Base-by-base conservation (phyloP, 352 stramenopile genomes). In the Albugo laibachii region DNA sequence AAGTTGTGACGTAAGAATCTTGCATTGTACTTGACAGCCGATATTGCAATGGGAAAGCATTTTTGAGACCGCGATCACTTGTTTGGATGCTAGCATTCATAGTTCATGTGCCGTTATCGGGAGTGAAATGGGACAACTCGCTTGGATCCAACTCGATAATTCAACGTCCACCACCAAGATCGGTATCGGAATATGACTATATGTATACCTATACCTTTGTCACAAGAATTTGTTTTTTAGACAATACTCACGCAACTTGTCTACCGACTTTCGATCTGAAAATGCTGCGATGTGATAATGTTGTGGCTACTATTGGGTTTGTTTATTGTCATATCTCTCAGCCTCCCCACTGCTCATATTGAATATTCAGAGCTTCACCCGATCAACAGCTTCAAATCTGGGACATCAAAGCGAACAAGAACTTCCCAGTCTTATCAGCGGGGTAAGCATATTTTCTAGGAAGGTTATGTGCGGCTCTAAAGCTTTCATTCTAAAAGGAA, bases 221-320 rank as follows among this genome's bases (percentile, higher is more conserved):
- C n/a, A 2, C 35, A n/a, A 49, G 42, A 18, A 24, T 34, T 12
- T 38, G 31, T n/a, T 59, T 48, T 43, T 40, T 41, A 81, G 69
- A 57, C 45, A 73, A 61, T 54, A 66, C 69, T 38, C 56, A 69
- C 46, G 56, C 65, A 46, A 82, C 67, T 48, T 59, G 51, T 11
- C 55, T 84, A 19, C 50, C 65, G 24, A 63, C 84, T 39, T 62
- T 81, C 41, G 73, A 61, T 15, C 59, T 86, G 12, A 88, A 85
- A 55, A 69, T 88, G 53, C 61, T 88, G 16, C 67, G 65, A 13
- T 60, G 61, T 13, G 73, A 84, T 43, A 68, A 62, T 15, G 47
- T 83, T n/a, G 75, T 78, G 27, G 76, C 63, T 36, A 80, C 70
- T 15, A 69, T 74, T n/a, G 74, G 76, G 62, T 79, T 61, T 10